Conservation (phyloP, 225 moss, liverwort and hornwort species). For the Climacium dendroides region DNA sequence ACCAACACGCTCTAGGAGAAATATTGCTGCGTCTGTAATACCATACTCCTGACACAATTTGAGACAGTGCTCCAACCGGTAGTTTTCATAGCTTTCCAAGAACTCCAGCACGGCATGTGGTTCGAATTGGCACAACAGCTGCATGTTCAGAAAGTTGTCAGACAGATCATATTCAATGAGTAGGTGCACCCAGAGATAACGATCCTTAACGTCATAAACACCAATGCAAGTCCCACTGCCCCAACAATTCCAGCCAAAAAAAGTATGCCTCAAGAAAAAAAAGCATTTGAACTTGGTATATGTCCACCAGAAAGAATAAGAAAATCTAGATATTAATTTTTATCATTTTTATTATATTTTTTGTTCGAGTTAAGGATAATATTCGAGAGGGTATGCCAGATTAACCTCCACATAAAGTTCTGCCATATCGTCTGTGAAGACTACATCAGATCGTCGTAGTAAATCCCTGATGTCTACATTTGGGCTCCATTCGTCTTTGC, state of each 20-base stretch:
- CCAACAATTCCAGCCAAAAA: neutral
- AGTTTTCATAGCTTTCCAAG: slow-evolving; percentile 79
- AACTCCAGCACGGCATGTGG: slow-evolving; percentile 71
- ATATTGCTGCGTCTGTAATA: slow-evolving; percentile 91
- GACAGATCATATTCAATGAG: neutral
- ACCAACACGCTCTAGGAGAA: slow-evolving; percentile 90
- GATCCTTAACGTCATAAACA: neutral
- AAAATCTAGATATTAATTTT: neutral
- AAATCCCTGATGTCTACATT: slow-evolving; percentile 53
- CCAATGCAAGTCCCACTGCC: neutral
- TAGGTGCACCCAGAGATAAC: neutral
- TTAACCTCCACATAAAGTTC: slow-evolving; percentile 91
- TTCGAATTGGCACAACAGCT: slow-evolving; percentile 91
- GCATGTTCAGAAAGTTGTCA: slow-evolving; percentile 18
- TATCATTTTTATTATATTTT: neutral
- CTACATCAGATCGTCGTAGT: slow-evolving; percentile 53
- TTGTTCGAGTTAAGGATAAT: neutral
- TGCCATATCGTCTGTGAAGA: slow-evolving; percentile 79
- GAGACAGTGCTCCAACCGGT: slow-evolving; percentile 81
- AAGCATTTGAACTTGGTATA: neutral
- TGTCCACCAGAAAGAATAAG: neutral
- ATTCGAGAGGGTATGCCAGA: neutral
- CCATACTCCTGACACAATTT: slow-evolving; percentile 93
- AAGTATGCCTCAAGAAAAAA: neutral
- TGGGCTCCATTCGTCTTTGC: slow-evolving; percentile 24